These are phyloP conservation scores for Trebouxia gelatinosa DNA, from an alignment of 163 green algal genomes.

Conservation along the genomic window DNA sequence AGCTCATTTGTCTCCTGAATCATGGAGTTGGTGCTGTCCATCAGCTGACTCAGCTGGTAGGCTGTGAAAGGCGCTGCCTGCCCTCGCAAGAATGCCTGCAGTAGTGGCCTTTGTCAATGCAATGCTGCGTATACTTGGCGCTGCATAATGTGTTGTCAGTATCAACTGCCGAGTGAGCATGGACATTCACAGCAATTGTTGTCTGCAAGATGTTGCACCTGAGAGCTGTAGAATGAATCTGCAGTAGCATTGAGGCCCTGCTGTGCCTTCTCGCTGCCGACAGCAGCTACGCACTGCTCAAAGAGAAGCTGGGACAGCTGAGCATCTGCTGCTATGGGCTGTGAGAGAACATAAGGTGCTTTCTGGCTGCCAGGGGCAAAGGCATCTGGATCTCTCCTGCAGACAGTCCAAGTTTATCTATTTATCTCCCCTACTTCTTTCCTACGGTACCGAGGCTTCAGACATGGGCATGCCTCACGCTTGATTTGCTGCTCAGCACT, in stretches of 20 bases:
- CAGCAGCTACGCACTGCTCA: not conserved
- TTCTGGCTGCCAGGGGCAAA: slow-evolving; percentile 33
- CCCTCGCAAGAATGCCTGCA: slow-evolving; percentile 36
- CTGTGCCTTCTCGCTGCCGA: slow-evolving; percentile 32
- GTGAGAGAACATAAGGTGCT: not conserved
- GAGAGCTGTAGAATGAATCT: slow-evolving; percentile 74
- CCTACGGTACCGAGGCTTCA: no score
- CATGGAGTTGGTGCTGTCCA: not conserved
- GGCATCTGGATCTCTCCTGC: slow-evolving; percentile 56
- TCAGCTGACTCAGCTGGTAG: slow-evolving; percentile 36
- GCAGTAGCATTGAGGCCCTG: slow-evolving; percentile 66
- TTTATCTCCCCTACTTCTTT: no score
- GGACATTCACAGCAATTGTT: no score
- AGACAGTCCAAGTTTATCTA: no score
- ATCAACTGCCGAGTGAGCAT: no score
- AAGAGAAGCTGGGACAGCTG: not conserved
- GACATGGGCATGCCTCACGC: no score
- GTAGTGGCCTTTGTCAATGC: no score
- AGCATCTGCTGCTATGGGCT: not conserved
- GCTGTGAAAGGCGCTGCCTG: slow-evolving; percentile 46
- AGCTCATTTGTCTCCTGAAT: slow-evolving; percentile 32
- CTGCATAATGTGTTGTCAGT: no score
- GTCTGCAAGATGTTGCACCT: no score
- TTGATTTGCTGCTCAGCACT: no score
- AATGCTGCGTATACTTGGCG: no score